These are phyloP conservation scores for Juglanconis sp. DNA, from an alignment of 2,329 filamentous ascomycete species.

Conservation along the genomic window DNA sequence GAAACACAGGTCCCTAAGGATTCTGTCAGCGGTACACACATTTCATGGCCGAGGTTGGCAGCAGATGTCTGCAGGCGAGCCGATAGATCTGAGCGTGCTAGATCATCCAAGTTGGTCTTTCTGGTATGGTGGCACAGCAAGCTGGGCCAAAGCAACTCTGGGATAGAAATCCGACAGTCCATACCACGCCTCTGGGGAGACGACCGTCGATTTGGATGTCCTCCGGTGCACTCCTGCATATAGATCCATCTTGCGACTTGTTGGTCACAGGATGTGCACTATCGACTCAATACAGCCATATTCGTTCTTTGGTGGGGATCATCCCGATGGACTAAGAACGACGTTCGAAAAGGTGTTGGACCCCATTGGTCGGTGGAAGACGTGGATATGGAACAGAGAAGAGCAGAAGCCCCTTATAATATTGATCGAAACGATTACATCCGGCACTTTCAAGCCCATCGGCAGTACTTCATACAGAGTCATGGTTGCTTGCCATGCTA, in stretches of 20 bases:
- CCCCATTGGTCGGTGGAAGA: too few relatives aligned
- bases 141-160: not conserved
- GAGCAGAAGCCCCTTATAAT: too few relatives aligned
- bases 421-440: too few relatives aligned
- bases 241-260: too few relatives aligned
- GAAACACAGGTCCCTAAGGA: conserved; percentile 9
- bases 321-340: too few relatives aligned
- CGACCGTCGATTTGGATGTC: not conserved
- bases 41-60: not conserved
- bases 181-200: not conserved
- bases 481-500: not conserved
- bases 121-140: not conserved
- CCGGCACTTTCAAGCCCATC: too few relatives aligned
- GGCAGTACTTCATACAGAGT: not conserved
- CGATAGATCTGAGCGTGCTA: not conserved
- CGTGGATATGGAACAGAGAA: too few relatives aligned
- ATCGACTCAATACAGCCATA: too few relatives aligned
- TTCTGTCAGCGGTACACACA: conserved; percentile 17
- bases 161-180: not conserved
- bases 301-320: too few relatives aligned
- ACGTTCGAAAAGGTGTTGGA: too few relatives aligned
- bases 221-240: too few relatives aligned
- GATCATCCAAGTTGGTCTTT: not conserved
- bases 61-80: not conserved
- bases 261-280: too few relatives aligned